phyloP scores from a whole-genome alignment of 495 filamentous ascomycete species.

The Aspergillus leporis region DNA sequence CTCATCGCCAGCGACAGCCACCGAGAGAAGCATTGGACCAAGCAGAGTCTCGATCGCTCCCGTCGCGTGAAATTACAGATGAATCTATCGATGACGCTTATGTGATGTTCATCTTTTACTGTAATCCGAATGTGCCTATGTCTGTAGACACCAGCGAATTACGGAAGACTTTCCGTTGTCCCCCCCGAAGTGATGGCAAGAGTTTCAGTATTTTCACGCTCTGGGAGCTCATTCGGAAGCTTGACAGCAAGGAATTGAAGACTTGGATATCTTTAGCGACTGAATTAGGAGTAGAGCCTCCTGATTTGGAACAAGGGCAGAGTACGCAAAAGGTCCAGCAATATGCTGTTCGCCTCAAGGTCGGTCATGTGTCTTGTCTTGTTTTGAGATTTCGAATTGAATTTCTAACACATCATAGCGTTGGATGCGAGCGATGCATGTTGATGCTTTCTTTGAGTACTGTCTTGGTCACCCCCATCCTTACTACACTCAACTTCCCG shows the following conservation, averaged over 20 bases:
- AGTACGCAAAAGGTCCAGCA: conserved; percentile 97
- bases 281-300: conserved; percentile 87
- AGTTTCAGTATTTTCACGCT: conserved; percentile 82
- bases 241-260: conserved; percentile 88
- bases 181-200: conserved; percentile 91
- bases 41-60: conserved; percentile 51
- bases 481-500: conserved; percentile 84
- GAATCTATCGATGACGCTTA: conserved; percentile 85
- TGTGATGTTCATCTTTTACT: conserved; percentile 86
- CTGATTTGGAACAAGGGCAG: conserved; percentile 80
- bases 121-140: conserved; percentile 74
- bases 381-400: neutral
- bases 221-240: conserved; percentile 77
- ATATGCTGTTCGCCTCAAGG: conserved; percentile 92
- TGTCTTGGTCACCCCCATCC: conserved; percentile 74
- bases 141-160: conserved; percentile 74
- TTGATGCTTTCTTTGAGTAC: conserved; percentile 96
- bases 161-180: conserved; percentile 75
- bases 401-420: conserved; percentile 53
- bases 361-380: conserved; percentile 34
- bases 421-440: conserved; percentile 98
- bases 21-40: conserved; percentile 38
- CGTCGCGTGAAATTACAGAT: conserved; percentile 68
- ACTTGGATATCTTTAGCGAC: conserved; percentile 93
- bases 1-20: conserved; percentile 29